Evolutionary conservation across 2,329 filamentous ascomycete genomes (phyloP), one percentile per base, ranked within the genome.

Genomic region (Achaetomium macrosporum): DNA sequence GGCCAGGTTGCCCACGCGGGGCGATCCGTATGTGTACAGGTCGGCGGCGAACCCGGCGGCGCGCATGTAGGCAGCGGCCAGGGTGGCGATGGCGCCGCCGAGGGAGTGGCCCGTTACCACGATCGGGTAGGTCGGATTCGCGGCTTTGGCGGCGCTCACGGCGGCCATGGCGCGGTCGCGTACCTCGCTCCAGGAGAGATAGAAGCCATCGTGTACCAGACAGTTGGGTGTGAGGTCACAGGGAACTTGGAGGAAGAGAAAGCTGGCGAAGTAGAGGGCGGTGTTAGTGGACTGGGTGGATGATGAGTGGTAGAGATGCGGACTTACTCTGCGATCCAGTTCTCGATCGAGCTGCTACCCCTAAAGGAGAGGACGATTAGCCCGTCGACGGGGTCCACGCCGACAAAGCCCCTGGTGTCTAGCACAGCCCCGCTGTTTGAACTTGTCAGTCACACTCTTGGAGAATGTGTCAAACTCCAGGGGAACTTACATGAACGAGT

Each of bases 101-200:
- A 89, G 78, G 10, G 82, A 85, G 71, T 88, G 85, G 35, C 85
- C 86, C 0, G 83, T 82, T n/a, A 76, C 66, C 16, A 84, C 65
- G 63, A 87, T 63, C 42, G 66, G 66, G 70, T 77, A 85, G 44
- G 55, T 57, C 1, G 82, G 80, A 68, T 81, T 68, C 29, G 71
- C 65, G 1, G 64, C 61, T 39, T 64, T 65, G 3, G 79, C 79
- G 1, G 65, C 54, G 17, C 66, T 57, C 19, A 86, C 63, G 49
- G 73, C 74, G 1, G 62, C 58, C 7, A 77, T 58, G 15, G 78
- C 73, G 5, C 63, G 60, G 2, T 52, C 49, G 13, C 71, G 61
- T 17, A 84, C 73, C 56, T 84, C 81, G 11, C 68, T 57, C 79
- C 81, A 87, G 40, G 78, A 76, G n/a, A 65, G 65, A 60, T 71